Conservation (phyloP, 768 basidiomycete species). For the Amanita polypyramis region DNA sequence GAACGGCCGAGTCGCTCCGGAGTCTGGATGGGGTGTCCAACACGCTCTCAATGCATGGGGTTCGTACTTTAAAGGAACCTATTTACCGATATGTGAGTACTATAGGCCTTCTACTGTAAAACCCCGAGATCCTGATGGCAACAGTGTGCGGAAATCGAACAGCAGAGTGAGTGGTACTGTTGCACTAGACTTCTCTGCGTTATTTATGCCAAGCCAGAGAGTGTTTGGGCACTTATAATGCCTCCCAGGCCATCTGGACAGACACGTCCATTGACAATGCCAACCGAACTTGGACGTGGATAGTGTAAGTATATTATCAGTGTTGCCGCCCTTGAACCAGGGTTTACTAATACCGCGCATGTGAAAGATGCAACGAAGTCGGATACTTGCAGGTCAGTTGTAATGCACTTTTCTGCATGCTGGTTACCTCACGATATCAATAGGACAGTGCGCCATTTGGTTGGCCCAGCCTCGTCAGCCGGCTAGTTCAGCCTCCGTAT, state of each 20-base stretch:
- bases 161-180: constrained; percentile 31
- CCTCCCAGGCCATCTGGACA: constrained; percentile 34
- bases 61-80: constrained; percentile 41
- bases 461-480: constrained; percentile 37
- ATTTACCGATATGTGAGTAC: constrained; percentile 34
- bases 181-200: neutral
- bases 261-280: constrained; percentile 45
- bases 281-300: constrained; percentile 61
- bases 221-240: constrained; percentile 34
- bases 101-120: neutral
- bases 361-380: constrained; percentile 56
- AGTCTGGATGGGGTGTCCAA: constrained; percentile 49
- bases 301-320: constrained; percentile 31
- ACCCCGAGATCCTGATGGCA: neutral
- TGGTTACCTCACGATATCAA: neutral
- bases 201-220: constrained; percentile 15
- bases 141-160: constrained; percentile 42
- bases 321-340: neutral
- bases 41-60: constrained; percentile 55
- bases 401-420: neutral
- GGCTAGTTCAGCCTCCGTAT: constrained; percentile 43
- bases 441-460: constrained; percentile 32
- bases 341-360: neutral
- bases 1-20: constrained; percentile 37
- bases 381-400: constrained; percentile 40